A percentile compares a stretch with the other conserved stretches of the same genome.
Conservation (phyloP, 2,329 filamentous ascomycete species). For the Pestalotiopsis sp. region DNA sequence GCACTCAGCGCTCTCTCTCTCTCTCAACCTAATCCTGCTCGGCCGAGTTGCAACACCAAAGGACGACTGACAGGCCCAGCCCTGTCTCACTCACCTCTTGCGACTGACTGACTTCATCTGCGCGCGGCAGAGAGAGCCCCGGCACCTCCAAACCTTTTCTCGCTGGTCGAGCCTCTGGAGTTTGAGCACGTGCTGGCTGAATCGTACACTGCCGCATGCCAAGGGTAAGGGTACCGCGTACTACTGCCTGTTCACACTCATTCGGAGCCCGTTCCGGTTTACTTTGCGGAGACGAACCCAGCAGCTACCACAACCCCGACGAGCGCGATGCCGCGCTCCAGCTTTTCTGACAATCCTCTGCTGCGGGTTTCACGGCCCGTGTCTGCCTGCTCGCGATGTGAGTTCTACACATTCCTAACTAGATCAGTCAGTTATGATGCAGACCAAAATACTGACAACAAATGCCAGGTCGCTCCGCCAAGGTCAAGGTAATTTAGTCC, state of each 20-base stretch:
- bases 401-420: slow-evolving; percentile 28
- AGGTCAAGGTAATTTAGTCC: slow-evolving; percentile 71
- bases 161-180: background rate
- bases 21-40: background rate
- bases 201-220: background rate
- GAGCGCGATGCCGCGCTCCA: slow-evolving; percentile 39
- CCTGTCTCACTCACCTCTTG: background rate
- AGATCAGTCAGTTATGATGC: too few species aligned
- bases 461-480: slow-evolving; percentile 72
- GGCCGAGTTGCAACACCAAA: background rate
- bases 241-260: background rate
- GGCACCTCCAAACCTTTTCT: background rate
- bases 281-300: background rate
- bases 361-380: slow-evolving; percentile 78
- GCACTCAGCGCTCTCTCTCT: background rate
- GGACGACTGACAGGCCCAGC: background rate
- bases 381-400: slow-evolving; percentile 77
- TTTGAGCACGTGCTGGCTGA: background rate
- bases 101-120: background rate
- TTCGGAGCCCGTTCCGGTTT: background rate
- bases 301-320: background rate
- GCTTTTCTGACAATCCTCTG: slow-evolving; percentile 54
- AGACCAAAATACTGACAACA: slow-evolving; percentile 16
- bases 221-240: background rate
- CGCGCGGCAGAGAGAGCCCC: background rate